These are phyloP conservation scores for Geranium incanum DNA, from an alignment of 441 rosid species.

Conservation along the genomic window DNA sequence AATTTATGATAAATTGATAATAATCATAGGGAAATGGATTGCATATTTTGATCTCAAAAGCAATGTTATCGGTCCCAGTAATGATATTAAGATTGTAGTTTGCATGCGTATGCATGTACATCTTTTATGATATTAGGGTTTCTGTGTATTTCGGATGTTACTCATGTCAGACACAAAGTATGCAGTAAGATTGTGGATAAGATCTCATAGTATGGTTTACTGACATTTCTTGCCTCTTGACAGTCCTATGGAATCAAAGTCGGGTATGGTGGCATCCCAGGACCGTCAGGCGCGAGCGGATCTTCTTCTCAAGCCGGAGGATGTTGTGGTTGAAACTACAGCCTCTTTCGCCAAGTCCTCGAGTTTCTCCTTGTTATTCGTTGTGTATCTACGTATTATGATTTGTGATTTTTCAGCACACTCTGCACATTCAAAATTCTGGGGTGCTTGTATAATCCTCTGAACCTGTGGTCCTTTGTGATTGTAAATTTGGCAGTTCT, in stretches of 20 bases:
- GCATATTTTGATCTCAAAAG: too few relatives aligned
- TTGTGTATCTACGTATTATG: constrained; percentile 14
- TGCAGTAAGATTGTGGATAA: neutral
- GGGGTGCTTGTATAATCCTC: constrained; percentile 19
- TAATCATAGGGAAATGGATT: too few relatives aligned
- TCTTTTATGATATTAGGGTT: too few relatives aligned
- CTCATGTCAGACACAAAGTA: too few relatives aligned
- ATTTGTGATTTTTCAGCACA: constrained; percentile 3
- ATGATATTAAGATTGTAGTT: too few relatives aligned
- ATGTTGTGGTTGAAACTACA: constrained; percentile 43
- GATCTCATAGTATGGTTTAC: constrained; percentile 4
- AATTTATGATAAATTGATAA: too few relatives aligned
- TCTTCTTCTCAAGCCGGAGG: constrained; percentile 68
- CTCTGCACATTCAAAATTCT: neutral
- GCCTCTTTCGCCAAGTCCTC: neutral
- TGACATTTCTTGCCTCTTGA: neutral
- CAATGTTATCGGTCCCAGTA: too few relatives aligned
- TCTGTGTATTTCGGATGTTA: too few relatives aligned
- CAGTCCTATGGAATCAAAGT: constrained; percentile 94
- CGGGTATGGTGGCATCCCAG: constrained; percentile 90
- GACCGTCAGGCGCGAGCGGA: constrained; percentile 90
- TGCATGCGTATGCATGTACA: too few relatives aligned
- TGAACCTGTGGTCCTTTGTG: constrained; percentile 9
- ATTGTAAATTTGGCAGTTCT: constrained; percentile 28
- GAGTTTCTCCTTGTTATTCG: neutral